Evolutionary conservation across 2,329 filamentous ascomycete genomes (phyloP).

Genomic region (Colletotrichum aenigma): DNA sequence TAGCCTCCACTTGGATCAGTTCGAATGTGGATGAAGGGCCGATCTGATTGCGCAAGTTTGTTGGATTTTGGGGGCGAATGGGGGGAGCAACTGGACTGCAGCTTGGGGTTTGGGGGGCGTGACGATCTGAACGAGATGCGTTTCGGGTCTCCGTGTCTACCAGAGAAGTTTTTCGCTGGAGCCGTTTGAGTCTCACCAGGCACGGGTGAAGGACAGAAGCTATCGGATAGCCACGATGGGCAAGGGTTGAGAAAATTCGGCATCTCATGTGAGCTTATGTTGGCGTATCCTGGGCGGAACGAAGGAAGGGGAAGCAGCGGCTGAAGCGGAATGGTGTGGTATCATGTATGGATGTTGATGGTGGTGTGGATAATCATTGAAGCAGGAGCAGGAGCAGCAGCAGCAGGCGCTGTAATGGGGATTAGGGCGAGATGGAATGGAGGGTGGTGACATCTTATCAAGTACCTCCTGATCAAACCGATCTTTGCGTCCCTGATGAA

Average conservation of each 20-base stretch:
- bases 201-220: not conserved
- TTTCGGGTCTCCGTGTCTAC: not conserved
- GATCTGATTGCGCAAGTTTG: not conserved
- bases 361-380: not conserved
- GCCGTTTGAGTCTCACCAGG: not conserved
- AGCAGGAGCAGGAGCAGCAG: not conserved
- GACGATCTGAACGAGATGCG: not conserved
- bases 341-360: not conserved
- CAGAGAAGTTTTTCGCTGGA: not conserved
- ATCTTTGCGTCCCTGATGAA: not conserved
- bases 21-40: slow-evolving; percentile 7
- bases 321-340: not conserved
- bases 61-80: not conserved
- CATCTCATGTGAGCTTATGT: not conserved
- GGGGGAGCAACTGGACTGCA: not conserved
- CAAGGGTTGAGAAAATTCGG: not conserved
- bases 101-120: not conserved
- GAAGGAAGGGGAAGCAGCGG: not conserved
- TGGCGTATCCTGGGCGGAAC: not conserved
- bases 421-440: not conserved
- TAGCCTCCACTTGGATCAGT: slow-evolving; percentile 3
- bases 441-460: slow-evolving; percentile 16
- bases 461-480: slow-evolving; percentile 6
- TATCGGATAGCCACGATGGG: not conserved
- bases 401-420: not conserved